Percentiles rank a stretch among this genome's conserved stretches.
Evolutionary conservation across 208 protist genomes (phyloP).

Genomic region (Lotmaria passim): DNA sequence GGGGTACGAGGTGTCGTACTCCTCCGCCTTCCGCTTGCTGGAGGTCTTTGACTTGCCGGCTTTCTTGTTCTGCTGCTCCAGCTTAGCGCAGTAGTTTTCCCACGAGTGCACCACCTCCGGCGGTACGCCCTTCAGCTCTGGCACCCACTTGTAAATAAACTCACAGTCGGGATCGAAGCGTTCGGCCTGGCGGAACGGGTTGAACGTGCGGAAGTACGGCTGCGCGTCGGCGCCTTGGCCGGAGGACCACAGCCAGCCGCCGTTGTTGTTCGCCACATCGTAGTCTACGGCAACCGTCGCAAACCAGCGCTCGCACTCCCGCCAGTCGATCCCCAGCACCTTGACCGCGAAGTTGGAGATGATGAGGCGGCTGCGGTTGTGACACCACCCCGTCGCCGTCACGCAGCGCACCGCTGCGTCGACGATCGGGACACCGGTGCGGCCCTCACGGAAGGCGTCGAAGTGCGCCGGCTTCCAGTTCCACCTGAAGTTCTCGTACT

Average conservation of each 20-base stretch:
- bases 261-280: conserved; percentile 88
- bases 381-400: conserved; percentile 77
- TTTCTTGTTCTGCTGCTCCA: conserved; percentile 17
- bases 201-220: conserved; percentile 87
- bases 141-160: conserved; percentile 80
- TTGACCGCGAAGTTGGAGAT: conserved; percentile 91
- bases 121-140: conserved; percentile 65
- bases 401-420: conserved; percentile 94
- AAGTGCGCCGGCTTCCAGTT: conserved; percentile 61
- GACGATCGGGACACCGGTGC: conserved; percentile 91
- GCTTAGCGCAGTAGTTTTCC: conserved; percentile 61
- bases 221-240: conserved; percentile 79
- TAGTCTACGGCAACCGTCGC: conserved; percentile 86
- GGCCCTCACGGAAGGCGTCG: conserved; percentile 70
- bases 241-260: conserved; percentile 83
- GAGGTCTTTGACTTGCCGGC: background rate
- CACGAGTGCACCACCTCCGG: conserved; percentile 65
- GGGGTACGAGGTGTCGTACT: conserved; percentile 53
- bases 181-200: conserved; percentile 72
- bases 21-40: conserved; percentile 1
- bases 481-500: conserved; percentile 67
- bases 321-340: conserved; percentile 90
- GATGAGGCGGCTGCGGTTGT: conserved; percentile 79
- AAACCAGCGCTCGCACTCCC: conserved; percentile 89
- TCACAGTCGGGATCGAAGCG: conserved; percentile 62